These are phyloP conservation scores for Xylaria sp. DNA, from an alignment of 2,329 filamentous ascomycete genomes.

Conservation along the genomic window DNA sequence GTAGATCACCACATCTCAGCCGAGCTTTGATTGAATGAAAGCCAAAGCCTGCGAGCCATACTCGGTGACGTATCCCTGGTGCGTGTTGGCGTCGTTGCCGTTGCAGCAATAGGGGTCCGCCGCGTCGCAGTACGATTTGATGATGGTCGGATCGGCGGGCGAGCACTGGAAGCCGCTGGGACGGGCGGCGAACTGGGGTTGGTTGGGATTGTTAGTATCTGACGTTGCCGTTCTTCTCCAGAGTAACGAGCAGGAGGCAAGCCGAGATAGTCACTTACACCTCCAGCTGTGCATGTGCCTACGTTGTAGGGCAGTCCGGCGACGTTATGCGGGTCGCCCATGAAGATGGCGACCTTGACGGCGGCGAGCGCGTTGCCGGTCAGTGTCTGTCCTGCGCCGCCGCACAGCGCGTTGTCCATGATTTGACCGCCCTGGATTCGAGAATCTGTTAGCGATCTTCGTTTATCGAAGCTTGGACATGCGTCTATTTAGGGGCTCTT, in stretches of 20 bases:
- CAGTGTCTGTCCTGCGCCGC: conserved; percentile 61
- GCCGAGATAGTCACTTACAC: conserved; percentile 59
- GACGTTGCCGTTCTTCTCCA: not conserved
- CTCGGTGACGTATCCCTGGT: conserved; percentile 67
- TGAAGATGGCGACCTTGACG: conserved; percentile 70
- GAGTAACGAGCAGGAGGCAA: too few relatives aligned
- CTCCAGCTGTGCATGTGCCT: conserved; percentile 66
- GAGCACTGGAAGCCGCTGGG: conserved; percentile 66
- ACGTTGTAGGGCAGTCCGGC: conserved; percentile 67
- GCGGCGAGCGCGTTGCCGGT: conserved; percentile 57
- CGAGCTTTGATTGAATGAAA: conserved; percentile 57
- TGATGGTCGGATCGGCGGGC: conserved; percentile 59
- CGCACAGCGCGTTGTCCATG: conserved; percentile 69
- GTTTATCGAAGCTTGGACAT: not conserved
- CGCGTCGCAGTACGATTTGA: conserved; percentile 73
- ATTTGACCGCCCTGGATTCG: conserved; percentile 66
- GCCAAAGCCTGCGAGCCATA: conserved; percentile 68
- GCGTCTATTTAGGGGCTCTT: conserved; percentile 4
- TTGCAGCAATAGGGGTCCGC: conserved; percentile 74
- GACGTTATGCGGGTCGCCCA: conserved; percentile 68
- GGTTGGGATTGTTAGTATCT: not conserved
- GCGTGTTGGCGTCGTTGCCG: conserved; percentile 67
- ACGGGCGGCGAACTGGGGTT: conserved; percentile 66
- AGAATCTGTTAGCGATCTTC: conserved; percentile 50
- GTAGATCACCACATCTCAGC: not conserved